These are phyloP conservation scores for Epithemia pelagica DNA, from an alignment of 108 stramenopile species.

Conservation along the genomic window DNA sequence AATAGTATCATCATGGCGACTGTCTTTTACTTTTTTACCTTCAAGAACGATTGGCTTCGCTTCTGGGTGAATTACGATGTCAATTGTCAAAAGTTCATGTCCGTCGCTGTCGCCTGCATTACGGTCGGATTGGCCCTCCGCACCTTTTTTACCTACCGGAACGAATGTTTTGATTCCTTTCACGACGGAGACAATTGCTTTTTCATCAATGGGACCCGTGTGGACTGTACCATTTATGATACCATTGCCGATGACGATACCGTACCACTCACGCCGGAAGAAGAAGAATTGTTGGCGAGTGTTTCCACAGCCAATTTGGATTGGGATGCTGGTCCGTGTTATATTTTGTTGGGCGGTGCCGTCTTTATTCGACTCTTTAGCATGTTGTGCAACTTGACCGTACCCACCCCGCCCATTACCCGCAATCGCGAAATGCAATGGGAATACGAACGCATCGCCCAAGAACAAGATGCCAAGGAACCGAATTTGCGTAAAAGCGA, in stretches of 20 bases:
- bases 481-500: neutral
- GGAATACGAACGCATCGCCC: constrained; percentile 8
- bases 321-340: constrained; percentile 11
- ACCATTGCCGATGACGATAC: neutral
- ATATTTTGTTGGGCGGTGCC: constrained; percentile 2
- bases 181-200: constrained; percentile 8
- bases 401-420: constrained; percentile 17
- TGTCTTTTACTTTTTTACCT: constrained; percentile 7
- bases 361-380: neutral
- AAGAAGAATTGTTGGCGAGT: neutral
- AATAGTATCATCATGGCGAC: neutral
- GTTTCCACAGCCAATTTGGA: neutral
- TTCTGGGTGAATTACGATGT: constrained; percentile 15
- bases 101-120: constrained; percentile 2
- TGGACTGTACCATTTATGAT: neutral
- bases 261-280: constrained; percentile 1
- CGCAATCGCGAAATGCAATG: constrained; percentile 10
- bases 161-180: constrained; percentile 11
- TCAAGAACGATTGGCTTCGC: constrained; percentile 13
- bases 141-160: neutral
- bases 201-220: neutral
- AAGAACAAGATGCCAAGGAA: neutral
- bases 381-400: constrained; percentile 6
- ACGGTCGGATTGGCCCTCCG: constrained; percentile 5
- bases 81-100: constrained; percentile 18